Conservation (phyloP, 2,329 filamentous ascomycete genomes). For the Camillea tinctor region DNA sequence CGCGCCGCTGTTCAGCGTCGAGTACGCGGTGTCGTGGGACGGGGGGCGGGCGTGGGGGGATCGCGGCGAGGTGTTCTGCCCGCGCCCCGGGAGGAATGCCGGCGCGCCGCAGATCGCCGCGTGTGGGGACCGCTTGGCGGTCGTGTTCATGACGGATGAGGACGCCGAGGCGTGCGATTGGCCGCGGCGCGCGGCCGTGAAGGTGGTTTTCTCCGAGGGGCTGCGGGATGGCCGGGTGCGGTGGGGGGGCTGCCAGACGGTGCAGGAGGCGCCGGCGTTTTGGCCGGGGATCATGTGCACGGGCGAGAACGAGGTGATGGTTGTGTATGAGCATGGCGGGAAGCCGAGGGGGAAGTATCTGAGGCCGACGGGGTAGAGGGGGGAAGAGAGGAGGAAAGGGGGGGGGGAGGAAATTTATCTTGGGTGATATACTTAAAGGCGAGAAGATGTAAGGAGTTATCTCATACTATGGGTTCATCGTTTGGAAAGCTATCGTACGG, state of each 20-base stretch:
- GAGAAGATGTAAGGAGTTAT: no score
- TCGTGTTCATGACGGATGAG: slow-evolving; percentile 48
- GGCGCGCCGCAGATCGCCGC: slow-evolving; percentile 46
- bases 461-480: no score
- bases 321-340: slow-evolving; percentile 30
- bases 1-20: slow-evolving; percentile 40
- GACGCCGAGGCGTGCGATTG: slow-evolving; percentile 36
- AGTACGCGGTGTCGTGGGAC: slow-evolving; percentile 45
- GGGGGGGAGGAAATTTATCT: no score
- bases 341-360: slow-evolving; percentile 29
- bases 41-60: slow-evolving; percentile 40
- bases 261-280: slow-evolving; percentile 23
- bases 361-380: slow-evolving; percentile 8
- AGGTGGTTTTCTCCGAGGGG: slow-evolving; percentile 38
- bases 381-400: neutral
- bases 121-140: slow-evolving; percentile 39
- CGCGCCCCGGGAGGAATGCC: slow-evolving; percentile 38
- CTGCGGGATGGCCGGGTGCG: slow-evolving; percentile 33
- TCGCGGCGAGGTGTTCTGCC: slow-evolving; percentile 41
- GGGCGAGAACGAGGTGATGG: slow-evolving; percentile 30
- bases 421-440: no score
- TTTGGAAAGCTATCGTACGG: no score
- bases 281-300: slow-evolving; percentile 39
- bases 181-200: slow-evolving; percentile 41
- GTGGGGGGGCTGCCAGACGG: slow-evolving; percentile 27